Percentiles rank a stretch among this genome's conserved stretches.
Evolutionary conservation across 225 moss, liverwort and hornwort genomes (phyloP).

Genomic region (Ulota crispa): DNA sequence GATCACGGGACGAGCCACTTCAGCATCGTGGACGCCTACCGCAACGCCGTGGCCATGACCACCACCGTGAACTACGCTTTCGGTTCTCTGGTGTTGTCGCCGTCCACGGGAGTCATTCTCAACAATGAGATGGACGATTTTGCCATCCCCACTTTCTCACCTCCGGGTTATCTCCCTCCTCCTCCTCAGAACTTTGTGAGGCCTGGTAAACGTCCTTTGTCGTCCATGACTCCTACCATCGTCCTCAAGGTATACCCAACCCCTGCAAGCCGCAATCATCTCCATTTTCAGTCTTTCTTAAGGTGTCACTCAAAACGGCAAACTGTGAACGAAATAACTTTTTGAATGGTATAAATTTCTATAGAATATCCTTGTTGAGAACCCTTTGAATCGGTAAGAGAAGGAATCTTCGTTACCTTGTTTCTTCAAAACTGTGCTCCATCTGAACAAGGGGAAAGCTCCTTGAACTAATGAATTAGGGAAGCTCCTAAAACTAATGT

Average conservation of each 20-base stretch:
- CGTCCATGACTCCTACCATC: constrained; percentile 85
- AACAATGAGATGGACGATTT: constrained; percentile 95
- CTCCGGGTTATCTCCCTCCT: constrained; percentile 47
- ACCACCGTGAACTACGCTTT: constrained; percentile 65
- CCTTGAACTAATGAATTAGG: too few relatives aligned
- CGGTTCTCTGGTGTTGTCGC: constrained; percentile 65
- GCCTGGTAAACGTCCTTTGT: constrained; percentile 70
- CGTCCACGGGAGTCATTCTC: constrained; percentile 63
- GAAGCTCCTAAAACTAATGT: too few relatives aligned
- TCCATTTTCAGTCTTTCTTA: not conserved
- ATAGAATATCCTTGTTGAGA: not conserved
- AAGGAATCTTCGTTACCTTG: not conserved
- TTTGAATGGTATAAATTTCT: not conserved
- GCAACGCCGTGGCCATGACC: constrained; percentile 80
- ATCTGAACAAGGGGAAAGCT: too few relatives aligned
- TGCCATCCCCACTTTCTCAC: constrained; percentile 40
- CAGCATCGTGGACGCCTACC: constrained; percentile 58
- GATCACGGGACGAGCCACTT: constrained; percentile 90
- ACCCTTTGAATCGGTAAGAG: not conserved
- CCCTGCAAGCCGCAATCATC: not conserved
- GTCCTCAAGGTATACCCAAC: constrained; percentile 55
- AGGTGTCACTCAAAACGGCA: not conserved
- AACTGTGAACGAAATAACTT: not conserved
- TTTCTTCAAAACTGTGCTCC: not conserved
- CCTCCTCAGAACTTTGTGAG: constrained; percentile 64